Percentiles rank a stretch among this genome's conserved stretches.
Conservation (phyloP, 805 yeast genomes). For the Candida ulmi region DNA sequence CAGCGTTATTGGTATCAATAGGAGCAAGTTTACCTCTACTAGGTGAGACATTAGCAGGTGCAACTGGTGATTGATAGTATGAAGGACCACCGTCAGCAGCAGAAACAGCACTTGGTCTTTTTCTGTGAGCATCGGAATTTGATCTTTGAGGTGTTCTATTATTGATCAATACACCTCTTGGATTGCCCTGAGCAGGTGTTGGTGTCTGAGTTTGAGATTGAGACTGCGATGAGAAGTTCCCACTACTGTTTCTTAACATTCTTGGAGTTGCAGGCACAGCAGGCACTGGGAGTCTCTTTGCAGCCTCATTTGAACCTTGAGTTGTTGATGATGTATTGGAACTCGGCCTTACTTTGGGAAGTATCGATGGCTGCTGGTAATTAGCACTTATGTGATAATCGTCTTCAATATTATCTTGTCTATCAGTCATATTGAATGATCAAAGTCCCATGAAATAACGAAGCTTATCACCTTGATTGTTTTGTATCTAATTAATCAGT, state of each 20-base stretch:
- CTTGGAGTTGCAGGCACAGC: constrained; percentile 62
- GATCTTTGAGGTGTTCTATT: constrained; percentile 14
- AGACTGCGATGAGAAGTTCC: constrained; percentile 27
- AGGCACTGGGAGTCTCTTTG: constrained; percentile 13
- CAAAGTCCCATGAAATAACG: not conserved
- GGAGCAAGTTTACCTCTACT: not conserved
- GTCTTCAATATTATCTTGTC: constrained; percentile 8
- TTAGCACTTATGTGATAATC: constrained; percentile 22
- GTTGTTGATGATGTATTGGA: constrained; percentile 4
- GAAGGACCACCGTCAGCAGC: too few species aligned
- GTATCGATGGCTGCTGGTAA: constrained; percentile 15
- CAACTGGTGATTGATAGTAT: not conserved
- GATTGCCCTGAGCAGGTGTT: not conserved
- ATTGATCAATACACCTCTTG: not conserved
- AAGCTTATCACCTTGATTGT: too few species aligned
- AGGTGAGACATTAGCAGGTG: not conserved
- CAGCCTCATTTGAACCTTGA: not conserved
- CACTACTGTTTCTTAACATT: constrained; percentile 57
- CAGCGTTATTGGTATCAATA: not conserved
- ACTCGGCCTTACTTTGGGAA: constrained; percentile 22
- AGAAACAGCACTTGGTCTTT: not conserved
- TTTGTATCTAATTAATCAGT: too few species aligned
- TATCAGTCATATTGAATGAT: not conserved
- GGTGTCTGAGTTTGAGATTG: constrained; percentile 2
- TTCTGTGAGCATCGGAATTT: not conserved